Base-by-base conservation (phyloP, 2,329 filamentous ascomycete species). In the Blumeria hordei region DNA sequence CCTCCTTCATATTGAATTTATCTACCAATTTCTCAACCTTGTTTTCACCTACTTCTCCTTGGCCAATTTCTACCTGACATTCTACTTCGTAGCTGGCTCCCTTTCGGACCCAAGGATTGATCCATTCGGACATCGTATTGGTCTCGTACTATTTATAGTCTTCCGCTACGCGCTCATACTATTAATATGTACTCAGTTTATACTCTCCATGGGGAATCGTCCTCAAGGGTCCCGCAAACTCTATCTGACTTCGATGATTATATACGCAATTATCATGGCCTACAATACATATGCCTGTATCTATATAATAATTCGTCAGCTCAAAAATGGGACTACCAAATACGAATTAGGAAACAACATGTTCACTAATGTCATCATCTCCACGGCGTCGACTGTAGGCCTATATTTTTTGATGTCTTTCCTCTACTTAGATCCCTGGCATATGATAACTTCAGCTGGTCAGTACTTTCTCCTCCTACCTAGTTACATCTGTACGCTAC, bases 1-100 rank as follows among this genome's bases (percentile, higher is more conserved):
- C 28, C 75, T 98, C 36, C 77, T 98, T 54, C 88, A 95, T 68
- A 79, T 96, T 62, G 92, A 98, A 67, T 95, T 95, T 65, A 68
- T 94, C 61, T 98, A 98, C 68, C 92, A 98, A 67, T 83, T 94
- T 66, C 75, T 96, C 61, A 85, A 88, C 64, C 78, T 98, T 12
- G 68, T 94, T 58, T 98, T 98, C 71, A 98, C 92, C 49, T 98
- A 87, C 72, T 96, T 98, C 72, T 94, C 90, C 10, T 79, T 98
- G 43, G 88, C 90, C 68, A 98, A 98, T 72, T 98, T 96, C 74
- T 98, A 96, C 68, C 80, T 98, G 54, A 94, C 88, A 56, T 98
- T 98, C 71, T 98, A 88, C 75, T 98, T 98, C 71, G 83, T 98
- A 60, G 88, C 88, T 21, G 92, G 92, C 45, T 93, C 88, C 43